These are phyloP conservation scores for Corchorus capsularis DNA, from an alignment of 345 rosid genomes.

Conservation along the genomic window DNA sequence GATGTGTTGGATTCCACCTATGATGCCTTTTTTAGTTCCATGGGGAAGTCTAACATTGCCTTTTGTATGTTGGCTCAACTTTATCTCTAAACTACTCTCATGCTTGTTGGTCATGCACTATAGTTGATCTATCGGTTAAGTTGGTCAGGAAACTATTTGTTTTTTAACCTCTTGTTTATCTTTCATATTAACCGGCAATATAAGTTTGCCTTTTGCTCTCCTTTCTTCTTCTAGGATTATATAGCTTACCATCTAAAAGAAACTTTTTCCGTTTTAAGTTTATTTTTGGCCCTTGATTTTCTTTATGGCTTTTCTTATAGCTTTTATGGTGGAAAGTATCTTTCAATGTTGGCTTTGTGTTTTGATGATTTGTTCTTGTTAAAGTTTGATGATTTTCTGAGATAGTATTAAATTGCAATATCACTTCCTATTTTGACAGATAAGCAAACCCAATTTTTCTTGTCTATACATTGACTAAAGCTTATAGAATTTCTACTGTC, in stretches of 20 bases:
- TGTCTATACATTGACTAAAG: conserved; percentile 3
- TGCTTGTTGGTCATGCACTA: not conserved
- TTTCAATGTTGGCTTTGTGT: not conserved
- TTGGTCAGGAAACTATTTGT: not conserved
- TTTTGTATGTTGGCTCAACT: conserved; percentile 15
- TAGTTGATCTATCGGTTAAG: not conserved
- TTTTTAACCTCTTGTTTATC: not conserved
- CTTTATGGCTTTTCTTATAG: not conserved
- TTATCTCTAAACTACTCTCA: not conserved
- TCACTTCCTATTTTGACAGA: conserved; percentile 10
- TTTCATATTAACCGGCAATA: not conserved
- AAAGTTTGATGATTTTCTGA: not conserved
- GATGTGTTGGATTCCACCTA: conserved; percentile 23
- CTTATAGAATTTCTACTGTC: conserved; percentile 2
- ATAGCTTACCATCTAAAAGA: not conserved
- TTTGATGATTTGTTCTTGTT: not conserved
- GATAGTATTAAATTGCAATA: not conserved
- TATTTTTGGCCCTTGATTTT: not conserved
- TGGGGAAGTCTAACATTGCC: conserved; percentile 8
- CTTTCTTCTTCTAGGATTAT: conserved; percentile 1
- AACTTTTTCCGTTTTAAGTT: not conserved
- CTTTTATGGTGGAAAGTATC: not conserved
- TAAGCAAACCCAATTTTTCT: conserved; percentile 4
- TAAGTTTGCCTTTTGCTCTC: not conserved
- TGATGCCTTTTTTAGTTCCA: not conserved